These are phyloP conservation scores for Filosporella fistucella DNA, from an alignment of 495 filamentous ascomycete species.

Conservation along the genomic window DNA sequence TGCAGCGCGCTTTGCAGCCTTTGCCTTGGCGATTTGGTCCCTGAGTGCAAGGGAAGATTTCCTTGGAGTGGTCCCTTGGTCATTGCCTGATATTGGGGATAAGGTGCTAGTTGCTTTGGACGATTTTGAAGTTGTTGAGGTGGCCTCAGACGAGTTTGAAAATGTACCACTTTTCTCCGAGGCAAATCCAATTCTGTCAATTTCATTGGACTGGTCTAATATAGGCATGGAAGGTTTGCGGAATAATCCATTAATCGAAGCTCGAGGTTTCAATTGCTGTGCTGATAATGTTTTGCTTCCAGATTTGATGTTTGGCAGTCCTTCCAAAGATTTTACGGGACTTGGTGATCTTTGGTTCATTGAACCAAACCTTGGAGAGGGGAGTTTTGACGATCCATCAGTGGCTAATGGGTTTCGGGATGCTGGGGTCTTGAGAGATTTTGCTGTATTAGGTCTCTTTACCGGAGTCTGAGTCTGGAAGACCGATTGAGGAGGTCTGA, in stretches of 20 bases:
- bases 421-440: conserved; percentile 11
- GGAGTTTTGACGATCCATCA: conserved; percentile 16
- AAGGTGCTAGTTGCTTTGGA: conserved; percentile 31
- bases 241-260: conserved; percentile 49
- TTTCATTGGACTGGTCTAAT: conserved; percentile 30
- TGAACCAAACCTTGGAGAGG: conserved; percentile 18
- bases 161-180: conserved; percentile 36
- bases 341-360: conserved; percentile 34
- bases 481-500: conserved; percentile 23
- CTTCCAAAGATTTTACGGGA: conserved; percentile 32
- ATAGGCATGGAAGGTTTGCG: conserved; percentile 44
- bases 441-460: conserved; percentile 9
- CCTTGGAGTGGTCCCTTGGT: conserved; percentile 22
- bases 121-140: conserved; percentile 29
- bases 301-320: conserved; percentile 28
- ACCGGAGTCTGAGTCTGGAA: conserved; percentile 21
- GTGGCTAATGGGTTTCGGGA: neutral
- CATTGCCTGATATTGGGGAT: conserved; percentile 17
- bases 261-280: conserved; percentile 46
- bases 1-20: conserved; percentile 70
- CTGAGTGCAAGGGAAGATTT: conserved; percentile 80
- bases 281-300: conserved; percentile 46
- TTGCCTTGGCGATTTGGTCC: conserved; percentile 91
- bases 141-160: conserved; percentile 44
- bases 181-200: conserved; percentile 32